Evolutionary conservation across 768 basidiomycete species (phyloP), one percentile per base, ranked within the genome.

Genomic region (Gyrodon lividus): DNA sequence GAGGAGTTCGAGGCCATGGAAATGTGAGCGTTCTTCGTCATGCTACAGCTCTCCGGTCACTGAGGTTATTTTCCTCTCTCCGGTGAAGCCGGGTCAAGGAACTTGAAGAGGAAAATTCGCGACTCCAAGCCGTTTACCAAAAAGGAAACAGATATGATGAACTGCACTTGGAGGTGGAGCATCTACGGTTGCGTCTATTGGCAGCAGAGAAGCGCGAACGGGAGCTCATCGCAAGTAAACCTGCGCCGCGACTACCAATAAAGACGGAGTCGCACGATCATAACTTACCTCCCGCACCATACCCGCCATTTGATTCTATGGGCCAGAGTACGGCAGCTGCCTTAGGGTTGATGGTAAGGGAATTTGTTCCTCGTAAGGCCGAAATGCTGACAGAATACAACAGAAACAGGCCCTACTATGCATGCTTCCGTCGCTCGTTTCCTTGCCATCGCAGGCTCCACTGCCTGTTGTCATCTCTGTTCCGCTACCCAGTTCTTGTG

Each of bases 1-100:
- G 92, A 94, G 72, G 91, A 93, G 73, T 94, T 92, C 63, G 92
- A 94, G 72, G 75, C 67, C 62, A 92, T 94, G 89, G 92, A 93
- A 77, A 72, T 87, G 89, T 92, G 73, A 73, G 87, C 84, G 50
- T 62, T 52, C 48, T 47, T 49, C 42, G 7, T 62, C 14, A n/a
- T 50, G 39, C 26, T 47, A 13, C 19, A 37, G 12, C 16, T 43
- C 54, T 54, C 46, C 31, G 31, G 59, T 48, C 33, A 48, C 40
- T 70, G 47, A 60, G 55, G 28, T 43, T 39, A 61, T 56, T 50
- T 40, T 43, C n/a, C n/a, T n/a, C n/a, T n/a, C n/a, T n/a, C 46
- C 38, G 46, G 47, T 53, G 52, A 71, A 93, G 91, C 61, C 91
- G 86, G 51, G 89, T 93, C 61, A 81, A 83, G 55, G 86, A 89